Base-by-base conservation (phyloP, 2,329 filamentous ascomycete species). In the Furcasterigmium sp. region DNA sequence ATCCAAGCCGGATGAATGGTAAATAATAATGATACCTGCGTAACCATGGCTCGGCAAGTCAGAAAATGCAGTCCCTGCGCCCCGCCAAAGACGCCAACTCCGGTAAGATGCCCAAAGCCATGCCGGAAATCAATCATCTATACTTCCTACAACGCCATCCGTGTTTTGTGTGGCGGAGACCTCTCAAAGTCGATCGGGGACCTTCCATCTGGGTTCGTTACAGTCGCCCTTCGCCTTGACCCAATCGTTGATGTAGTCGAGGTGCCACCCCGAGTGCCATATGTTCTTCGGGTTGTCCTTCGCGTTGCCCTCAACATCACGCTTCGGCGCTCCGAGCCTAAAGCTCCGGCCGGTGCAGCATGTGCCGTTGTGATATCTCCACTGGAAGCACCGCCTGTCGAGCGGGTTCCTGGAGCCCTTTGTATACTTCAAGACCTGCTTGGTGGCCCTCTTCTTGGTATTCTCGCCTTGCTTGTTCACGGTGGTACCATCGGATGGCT, bases 181-280 rank as follows among this genome's bases (percentile, higher is more conserved):
- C 30, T n/a, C n/a, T 18, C 28, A 39, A 7, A 41, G 39, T 21
- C 32, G 35, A 11, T 59, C 56, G 3, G 63, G 59, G 25, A 57
- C 56, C 46, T 61, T 68, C 70, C 70, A 73, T 11, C 59, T 57
- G 4, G 64, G 54, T 34, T 53, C 50, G 3, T 53, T 52, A 48
- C 70, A 74, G 37, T 71, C 64, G 8, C 69, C 70, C 53, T 59
- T 65, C 15, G 65, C 61, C 8, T 63, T 58, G 40, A 72, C 68
- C 70, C 70, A 74, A 46, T 70, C 63, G 32, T 67, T 60, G 53
- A 73, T 73, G 30, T 70, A 69, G 41, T 67, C 58, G 26, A 70
- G 51, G 45, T 72, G 64, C 70, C 70, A 73, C 2, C 70, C 70
- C 39, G 69, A 72, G 46, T 50, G 53, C 60, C 63, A 68, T 28